Evolutionary conservation across 345 rosid genomes (phyloP).

Genomic region (Rhodomyrtus tomentosa): DNA sequence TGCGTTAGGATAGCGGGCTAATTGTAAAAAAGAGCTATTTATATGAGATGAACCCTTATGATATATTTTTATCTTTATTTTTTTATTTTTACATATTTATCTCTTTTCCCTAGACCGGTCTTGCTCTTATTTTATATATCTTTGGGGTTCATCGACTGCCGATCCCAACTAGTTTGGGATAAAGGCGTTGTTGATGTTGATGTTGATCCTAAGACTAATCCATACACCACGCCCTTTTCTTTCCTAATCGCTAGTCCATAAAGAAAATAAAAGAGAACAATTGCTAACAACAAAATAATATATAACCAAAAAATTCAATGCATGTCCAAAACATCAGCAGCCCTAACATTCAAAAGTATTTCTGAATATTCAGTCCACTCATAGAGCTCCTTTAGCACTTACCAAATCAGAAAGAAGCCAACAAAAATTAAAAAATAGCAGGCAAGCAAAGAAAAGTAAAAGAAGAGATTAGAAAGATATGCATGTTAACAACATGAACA

Average conservation of each 20-base stretch:
- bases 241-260: background rate
- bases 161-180: too few relatives aligned
- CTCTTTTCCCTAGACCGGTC: too few relatives aligned
- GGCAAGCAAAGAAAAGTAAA: background rate
- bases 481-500: background rate
- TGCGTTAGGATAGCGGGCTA: too few relatives aligned
- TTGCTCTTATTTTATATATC: too few relatives aligned
- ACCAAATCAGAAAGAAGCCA: background rate
- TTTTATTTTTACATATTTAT: too few relatives aligned
- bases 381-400: background rate
- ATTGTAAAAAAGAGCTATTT: too few relatives aligned
- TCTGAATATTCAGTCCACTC: background rate
- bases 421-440: background rate
- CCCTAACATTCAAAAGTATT: background rate
- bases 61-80: too few relatives aligned
- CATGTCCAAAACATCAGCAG: background rate
- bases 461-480: background rate
- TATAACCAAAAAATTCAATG: background rate
- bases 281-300: background rate
- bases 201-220: background rate
- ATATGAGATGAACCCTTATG: too few relatives aligned
- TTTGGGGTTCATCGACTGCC: too few relatives aligned
- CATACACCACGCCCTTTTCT: background rate
- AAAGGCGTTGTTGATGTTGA: too few relatives aligned
- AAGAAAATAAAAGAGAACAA: background rate